Conservation (phyloP, 129 eudicot species). For the Chrysanthemum seticuspe region DNA sequence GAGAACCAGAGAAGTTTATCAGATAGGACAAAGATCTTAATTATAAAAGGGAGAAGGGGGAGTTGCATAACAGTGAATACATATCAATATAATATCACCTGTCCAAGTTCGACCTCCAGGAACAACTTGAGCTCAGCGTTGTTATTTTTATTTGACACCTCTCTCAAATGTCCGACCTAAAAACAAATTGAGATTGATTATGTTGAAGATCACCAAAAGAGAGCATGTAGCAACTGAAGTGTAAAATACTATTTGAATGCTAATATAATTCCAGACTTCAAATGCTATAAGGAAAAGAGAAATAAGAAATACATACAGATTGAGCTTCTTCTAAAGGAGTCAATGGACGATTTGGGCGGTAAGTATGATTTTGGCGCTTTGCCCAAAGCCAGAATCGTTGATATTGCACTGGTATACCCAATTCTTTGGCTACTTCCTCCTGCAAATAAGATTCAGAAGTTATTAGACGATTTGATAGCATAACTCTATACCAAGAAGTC, state of each 20-base stretch:
- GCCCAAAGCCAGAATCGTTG: constrained; percentile 88
- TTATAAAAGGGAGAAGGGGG: too few species aligned
- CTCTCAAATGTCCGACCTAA: constrained; percentile 11
- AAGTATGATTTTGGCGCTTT: constrained; percentile 74
- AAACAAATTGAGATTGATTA: background rate
- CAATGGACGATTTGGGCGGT: constrained; percentile 72
- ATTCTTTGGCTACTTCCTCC: constrained; percentile 84
- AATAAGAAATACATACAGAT: background rate
- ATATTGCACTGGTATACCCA: constrained; percentile 65
- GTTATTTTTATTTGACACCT: background rate
- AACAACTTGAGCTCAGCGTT: background rate
- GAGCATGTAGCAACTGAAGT: background rate
- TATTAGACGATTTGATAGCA: too few species aligned
- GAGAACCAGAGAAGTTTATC: background rate
- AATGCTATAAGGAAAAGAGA: background rate
- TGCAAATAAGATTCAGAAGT: constrained; percentile 11
- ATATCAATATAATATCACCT: background rate
- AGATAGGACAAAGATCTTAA: background rate
- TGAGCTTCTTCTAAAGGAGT: background rate
- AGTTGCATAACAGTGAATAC: background rate
- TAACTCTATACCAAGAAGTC: too few species aligned
- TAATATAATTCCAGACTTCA: background rate
- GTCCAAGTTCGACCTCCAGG: constrained; percentile 9
- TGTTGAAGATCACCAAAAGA: background rate
- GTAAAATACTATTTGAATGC: too few species aligned